Base-by-base conservation (phyloP, 176 grass and related monocot genomes). In the Echinochloa phyllopogon region DNA sequence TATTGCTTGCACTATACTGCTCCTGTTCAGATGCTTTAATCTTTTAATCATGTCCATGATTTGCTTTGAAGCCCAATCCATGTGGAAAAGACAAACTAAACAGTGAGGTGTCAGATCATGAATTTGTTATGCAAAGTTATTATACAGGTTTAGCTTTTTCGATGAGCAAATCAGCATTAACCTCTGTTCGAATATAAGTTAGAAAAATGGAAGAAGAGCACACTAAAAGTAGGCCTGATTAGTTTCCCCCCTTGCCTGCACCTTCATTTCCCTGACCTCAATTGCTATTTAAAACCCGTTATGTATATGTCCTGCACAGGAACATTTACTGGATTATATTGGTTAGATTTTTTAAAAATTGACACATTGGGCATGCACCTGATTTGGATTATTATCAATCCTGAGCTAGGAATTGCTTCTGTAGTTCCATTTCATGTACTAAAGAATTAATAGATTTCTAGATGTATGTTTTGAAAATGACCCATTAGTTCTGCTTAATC, bases 381-480 rank as follows among this genome's bases (percentile, higher is more conserved):
- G 58, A 83, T 79, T 65, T 82, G 25, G 45, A 72, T n/a, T 82
- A 6, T 84, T n/a, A 43, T 65, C 17, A 36, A 9, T 55, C 38
- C 72, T 55, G 18, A 81, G 10, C 47, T 5, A 67, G 48, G 60
- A 44, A 24, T 15, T 55, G 48, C 48, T 40, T 81, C 12, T 20
- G 0, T 40, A 6, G 37, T 65, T 80, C 4, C 11, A n/a, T 74
- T 33, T 86, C 57, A 52, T 44, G 25, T 63, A 63, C 68, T 43
- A 33, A 56, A 77, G 6, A 62, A 6, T 72, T 11, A 18, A 0
- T 45, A 60, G 17, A 25, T 75, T 69, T 48, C n/a, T 75, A 67
- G 24, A 71, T 40, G 14, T 64, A 64, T 3, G 10, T 44, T 29
- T 33, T 72, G 83, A 58, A 72, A 78, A 72, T 0, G 57, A 25